Base-by-base conservation (phyloP, 2,329 filamentous ascomycete genomes). In the Verticillium nonalfalfae region DNA sequence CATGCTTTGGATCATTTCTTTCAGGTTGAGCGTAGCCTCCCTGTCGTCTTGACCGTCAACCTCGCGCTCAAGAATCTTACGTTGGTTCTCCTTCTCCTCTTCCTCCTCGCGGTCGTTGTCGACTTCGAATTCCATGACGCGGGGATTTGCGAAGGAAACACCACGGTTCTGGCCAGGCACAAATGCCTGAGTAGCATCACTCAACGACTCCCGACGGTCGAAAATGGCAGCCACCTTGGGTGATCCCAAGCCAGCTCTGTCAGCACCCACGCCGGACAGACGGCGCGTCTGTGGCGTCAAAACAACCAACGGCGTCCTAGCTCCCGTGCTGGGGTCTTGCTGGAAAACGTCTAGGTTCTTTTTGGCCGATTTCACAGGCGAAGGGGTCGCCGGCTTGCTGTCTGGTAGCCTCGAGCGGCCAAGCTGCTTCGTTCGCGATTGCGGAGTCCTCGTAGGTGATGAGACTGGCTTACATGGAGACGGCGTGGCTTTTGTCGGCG, bases 1-100 rank as follows among this genome's bases (percentile, higher is more conserved):
- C 64, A 94, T 79, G 61, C 85, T 90, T 63, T 89, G 83, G 63
- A 94, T 94, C 84, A 92, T 88, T 65, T 91, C 89, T 64, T 85
- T 89, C 54, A 94, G 75, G 64, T 86, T 91, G 39, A 87, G 74
- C 0, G 89, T 90, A 2, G 78, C 79, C 65, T 91, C 88, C 56
- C 79, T 82, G 38, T 87, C 84, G 39, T 83, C 81, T 34, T 77
- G 75, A 59, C 77, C 74, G 67, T 83, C 74, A 6, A 76, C 78
- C 66, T 84, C 82, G 36, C 81, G 78, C 67, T 85, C 80, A 21
- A 84, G 75, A 55, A 84, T 81, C 57, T 76, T 80, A n/a, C 82
- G 79, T 10, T 80, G 78, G 68, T 83, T 84, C 69, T 90, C 87
- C 60, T 81, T 82, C 35, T 82, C 81, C 64, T 86, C 81, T 63